Percentiles rank a stretch among this genome's conserved stretches.
Evolutionary conservation across 2,329 filamentous ascomycete genomes (phyloP).

Genomic region (Venturia pyrina): DNA sequence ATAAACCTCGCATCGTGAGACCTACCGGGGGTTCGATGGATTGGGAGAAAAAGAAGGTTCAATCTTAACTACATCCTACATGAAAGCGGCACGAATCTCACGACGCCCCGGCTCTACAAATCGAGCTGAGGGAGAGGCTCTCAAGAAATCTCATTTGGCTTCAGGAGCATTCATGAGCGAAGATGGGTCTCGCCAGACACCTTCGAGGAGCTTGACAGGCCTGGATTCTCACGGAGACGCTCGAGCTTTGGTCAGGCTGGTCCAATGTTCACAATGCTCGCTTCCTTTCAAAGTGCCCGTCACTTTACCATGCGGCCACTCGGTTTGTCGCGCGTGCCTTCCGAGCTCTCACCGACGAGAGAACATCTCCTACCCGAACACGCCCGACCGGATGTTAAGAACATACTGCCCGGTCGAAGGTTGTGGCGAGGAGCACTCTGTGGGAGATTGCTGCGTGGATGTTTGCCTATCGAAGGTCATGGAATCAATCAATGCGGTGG

Average conservation of each 20-base stretch:
- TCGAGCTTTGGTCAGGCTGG: conserved; percentile 57
- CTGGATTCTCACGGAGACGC: conserved; percentile 45
- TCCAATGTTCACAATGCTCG: conserved; percentile 71
- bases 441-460: conserved; percentile 67
- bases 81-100: conserved; percentile 26
- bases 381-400: conserved; percentile 54
- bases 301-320: conserved; percentile 72
- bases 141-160: conserved; percentile 18
- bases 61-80: conserved; percentile 18
- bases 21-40: neutral
- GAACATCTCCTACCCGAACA: conserved; percentile 69
- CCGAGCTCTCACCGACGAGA: conserved; percentile 54
- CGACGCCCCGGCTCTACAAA: conserved; percentile 24
- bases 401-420: conserved; percentile 63
- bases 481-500: conserved; percentile 32
- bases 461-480: conserved; percentile 67
- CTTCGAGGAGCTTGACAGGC: conserved; percentile 24
- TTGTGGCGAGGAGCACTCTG: conserved; percentile 62
- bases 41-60: conserved; percentile 3
- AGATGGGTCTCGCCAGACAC: conserved; percentile 21
- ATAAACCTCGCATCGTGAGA: neutral
- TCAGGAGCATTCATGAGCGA: conserved; percentile 33
- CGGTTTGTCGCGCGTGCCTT: conserved; percentile 65
- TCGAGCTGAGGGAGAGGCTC: conserved; percentile 22
- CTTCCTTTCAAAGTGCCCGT: conserved; percentile 57